These are phyloP conservation scores for Microbotryomycetes sp. DNA, from an alignment of 1,284 basidiomycete species.

Conservation along the genomic window DNA sequence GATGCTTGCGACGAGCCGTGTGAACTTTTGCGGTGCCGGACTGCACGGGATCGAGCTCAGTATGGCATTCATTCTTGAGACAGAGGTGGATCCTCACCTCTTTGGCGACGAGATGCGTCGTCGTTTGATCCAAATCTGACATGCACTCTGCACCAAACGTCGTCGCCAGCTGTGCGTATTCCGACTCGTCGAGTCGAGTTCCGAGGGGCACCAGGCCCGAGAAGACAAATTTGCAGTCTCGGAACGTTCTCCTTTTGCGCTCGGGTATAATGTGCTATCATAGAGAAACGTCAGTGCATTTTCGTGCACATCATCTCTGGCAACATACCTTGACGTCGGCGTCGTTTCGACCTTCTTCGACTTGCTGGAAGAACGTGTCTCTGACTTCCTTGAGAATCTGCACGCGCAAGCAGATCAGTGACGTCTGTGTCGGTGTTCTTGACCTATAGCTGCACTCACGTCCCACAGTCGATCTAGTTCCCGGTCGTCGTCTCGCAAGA, in stretches of 20 bases:
- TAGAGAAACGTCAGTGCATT: not conserved
- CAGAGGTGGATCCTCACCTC: constrained; percentile 52
- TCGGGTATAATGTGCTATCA: constrained; percentile 70
- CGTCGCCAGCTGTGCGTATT: constrained; percentile 78
- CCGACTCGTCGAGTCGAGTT: constrained; percentile 49
- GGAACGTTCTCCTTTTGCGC: constrained; percentile 67
- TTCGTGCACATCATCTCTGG: not conserved
- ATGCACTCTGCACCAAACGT: constrained; percentile 82
- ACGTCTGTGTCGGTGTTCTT: not conserved
- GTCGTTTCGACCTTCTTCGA: constrained; percentile 14
- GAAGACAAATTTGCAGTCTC: constrained; percentile 75
- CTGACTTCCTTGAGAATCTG: constrained; percentile 75
- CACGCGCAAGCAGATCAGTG: constrained; percentile 11
- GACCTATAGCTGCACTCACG: constrained; percentile 47
- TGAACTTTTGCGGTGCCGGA: constrained; percentile 86
- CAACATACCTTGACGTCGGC: constrained; percentile 9
- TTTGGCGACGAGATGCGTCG: constrained; percentile 87
- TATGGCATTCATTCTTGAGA: constrained; percentile 10
- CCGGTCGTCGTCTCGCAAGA: constrained; percentile 80
- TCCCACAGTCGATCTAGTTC: constrained; percentile 70
- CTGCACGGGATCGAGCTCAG: constrained; percentile 43
- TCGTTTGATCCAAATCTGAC: constrained; percentile 57
- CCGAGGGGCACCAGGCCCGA: constrained; percentile 89
- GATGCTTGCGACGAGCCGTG: constrained; percentile 54
- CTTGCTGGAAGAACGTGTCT: constrained; percentile 56